A percentile compares a stretch with the other conserved stretches of the same genome.
These are phyloP conservation scores for Vaccinium myrtillus DNA, from an alignment of 148 eudicot species.

Conservation along the genomic window DNA sequence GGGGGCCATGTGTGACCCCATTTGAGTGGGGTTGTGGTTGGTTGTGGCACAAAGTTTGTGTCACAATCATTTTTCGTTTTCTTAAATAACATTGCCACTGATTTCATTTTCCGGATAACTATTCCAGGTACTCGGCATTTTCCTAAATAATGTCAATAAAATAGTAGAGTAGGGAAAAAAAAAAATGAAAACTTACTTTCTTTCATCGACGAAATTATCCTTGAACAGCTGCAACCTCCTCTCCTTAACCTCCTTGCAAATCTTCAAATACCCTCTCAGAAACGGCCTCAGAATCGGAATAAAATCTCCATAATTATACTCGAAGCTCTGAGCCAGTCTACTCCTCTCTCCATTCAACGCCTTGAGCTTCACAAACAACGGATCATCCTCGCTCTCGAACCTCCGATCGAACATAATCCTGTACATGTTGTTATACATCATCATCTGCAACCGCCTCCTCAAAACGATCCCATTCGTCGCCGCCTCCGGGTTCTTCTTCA, in stretches of 20 bases:
- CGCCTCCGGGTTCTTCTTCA: slow-evolving; percentile 48
- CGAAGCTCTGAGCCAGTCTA: slow-evolving; percentile 72
- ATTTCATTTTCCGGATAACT: no score
- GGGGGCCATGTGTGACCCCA: no score
- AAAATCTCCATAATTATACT: slow-evolving; percentile 79
- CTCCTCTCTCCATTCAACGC: slow-evolving; percentile 75
- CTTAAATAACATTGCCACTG: no score
- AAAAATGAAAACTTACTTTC: slow-evolving; percentile 44
- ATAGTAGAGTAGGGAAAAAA: no score
- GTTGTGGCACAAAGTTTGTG: no score
- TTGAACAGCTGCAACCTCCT: slow-evolving; percentile 66
- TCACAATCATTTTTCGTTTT: no score
- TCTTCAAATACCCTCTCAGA: slow-evolving; percentile 62
- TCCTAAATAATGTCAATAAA: neutral
- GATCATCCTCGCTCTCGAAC: slow-evolving; percentile 68
- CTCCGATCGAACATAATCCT: slow-evolving; percentile 67
- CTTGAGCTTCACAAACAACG: slow-evolving; percentile 53
- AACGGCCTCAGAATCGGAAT: slow-evolving; percentile 72
- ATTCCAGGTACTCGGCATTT: no score
- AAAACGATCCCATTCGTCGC: slow-evolving; percentile 51
- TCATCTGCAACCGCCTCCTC: slow-evolving; percentile 51
- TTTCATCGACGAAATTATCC: slow-evolving; percentile 69
- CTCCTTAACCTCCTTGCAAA: slow-evolving; percentile 58
- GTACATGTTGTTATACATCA: slow-evolving; percentile 82
- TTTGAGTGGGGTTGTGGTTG: no score